Conservation (phyloP, 805 yeast genomes). For the Zygosaccharomyces rouxii region DNA sequence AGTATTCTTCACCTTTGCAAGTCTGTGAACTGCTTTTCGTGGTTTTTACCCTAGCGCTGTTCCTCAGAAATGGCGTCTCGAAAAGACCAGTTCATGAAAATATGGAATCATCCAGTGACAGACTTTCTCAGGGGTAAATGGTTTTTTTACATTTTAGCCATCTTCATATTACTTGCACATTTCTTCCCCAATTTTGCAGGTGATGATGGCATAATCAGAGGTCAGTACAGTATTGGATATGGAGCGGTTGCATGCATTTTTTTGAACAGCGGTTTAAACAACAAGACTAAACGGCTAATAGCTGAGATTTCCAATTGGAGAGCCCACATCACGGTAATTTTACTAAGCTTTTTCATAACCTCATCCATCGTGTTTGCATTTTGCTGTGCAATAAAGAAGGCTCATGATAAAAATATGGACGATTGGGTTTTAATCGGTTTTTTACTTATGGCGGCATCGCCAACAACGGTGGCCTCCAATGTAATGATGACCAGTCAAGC, state of each 20-base stretch:
- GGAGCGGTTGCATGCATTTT: conserved; percentile 86
- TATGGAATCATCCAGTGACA: conserved; percentile 24
- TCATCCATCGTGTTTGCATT: conserved; percentile 69
- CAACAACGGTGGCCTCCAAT: conserved; percentile 88
- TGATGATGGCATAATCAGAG: conserved; percentile 71
- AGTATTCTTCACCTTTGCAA: no score
- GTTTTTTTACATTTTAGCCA: conserved; percentile 71
- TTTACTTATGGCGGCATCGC: conserved; percentile 79
- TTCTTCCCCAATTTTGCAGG: conserved; percentile 80
- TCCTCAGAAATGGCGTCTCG: not conserved
- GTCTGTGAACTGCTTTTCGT: not conserved
- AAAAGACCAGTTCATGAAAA: conserved; percentile 1
- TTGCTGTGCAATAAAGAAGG: conserved; percentile 57
- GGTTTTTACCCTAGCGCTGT: not conserved
- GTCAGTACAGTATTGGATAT: conserved; percentile 73
- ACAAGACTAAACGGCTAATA: conserved; percentile 58
- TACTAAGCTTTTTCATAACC: conserved; percentile 67
- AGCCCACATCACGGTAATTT: conserved; percentile 68
- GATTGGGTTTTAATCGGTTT: conserved; percentile 78
- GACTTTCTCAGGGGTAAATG: conserved; percentile 46
- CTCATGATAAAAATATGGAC: conserved; percentile 56
- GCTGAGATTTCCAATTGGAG: conserved; percentile 73
- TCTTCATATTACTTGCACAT: conserved; percentile 69
- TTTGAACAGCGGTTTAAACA: conserved; percentile 73
- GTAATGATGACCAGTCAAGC: conserved; percentile 89